A percentile compares a stretch with the other conserved stretches of the same genome.
phyloP scores from a whole-genome alignment of 345 rosid genomes.

The Salix dunnii region DNA sequence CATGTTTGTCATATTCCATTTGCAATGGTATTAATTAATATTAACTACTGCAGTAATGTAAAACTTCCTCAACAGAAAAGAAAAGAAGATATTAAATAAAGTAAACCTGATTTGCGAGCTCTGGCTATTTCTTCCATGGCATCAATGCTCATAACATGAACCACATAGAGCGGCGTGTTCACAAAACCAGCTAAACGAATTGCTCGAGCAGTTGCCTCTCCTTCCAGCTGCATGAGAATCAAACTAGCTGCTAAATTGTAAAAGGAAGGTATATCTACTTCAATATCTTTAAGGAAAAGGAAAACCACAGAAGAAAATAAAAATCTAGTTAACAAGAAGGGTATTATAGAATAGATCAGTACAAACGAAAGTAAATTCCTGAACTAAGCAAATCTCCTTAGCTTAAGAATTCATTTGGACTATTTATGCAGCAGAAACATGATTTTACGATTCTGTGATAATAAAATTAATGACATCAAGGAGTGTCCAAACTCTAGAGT shows the following conservation, averaged over 20 bases:
- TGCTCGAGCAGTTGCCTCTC: conserved; percentile 96
- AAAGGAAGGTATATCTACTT: background rate
- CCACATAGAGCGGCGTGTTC: conserved; percentile 90
- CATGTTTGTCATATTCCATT: background rate
- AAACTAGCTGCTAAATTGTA: conserved; percentile 14
- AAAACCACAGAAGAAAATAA: background rate
- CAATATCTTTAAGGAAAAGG: background rate
- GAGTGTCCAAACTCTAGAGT: background rate
- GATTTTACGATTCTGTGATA: background rate
- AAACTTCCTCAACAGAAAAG: background rate
- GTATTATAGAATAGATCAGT: background rate
- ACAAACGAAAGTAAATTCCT: background rate
- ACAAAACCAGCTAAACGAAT: conserved; percentile 85
- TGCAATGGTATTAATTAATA: background rate
- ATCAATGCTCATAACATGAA: conserved; percentile 98
- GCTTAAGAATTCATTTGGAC: background rate
- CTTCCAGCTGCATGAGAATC: conserved; percentile 64
- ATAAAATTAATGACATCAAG: background rate
- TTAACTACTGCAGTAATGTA: background rate
- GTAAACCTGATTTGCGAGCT: conserved; percentile 84
- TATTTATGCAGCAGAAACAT: background rate
- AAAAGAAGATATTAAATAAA: background rate
- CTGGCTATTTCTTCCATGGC: conserved; percentile 96
- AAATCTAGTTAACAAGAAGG: background rate
- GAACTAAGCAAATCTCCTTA: background rate